phyloP scores from a whole-genome alignment of 2,329 filamentous ascomycete genomes.

The Fusarium irregulare region DNA sequence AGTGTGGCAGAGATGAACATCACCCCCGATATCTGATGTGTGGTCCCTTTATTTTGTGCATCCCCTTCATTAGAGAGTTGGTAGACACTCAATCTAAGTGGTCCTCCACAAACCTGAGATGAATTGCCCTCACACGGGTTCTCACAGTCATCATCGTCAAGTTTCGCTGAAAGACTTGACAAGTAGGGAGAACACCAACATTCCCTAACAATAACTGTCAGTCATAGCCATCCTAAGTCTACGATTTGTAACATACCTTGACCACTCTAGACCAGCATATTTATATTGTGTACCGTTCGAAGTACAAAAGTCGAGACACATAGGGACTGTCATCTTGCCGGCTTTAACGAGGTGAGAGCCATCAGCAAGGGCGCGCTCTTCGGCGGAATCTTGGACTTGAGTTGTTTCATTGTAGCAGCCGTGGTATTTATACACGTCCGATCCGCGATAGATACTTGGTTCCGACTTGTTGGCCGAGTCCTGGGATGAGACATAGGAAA shows the following conservation, averaged over 20 bases:
- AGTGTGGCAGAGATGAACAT: slow-evolving; percentile 8
- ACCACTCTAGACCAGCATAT: slow-evolving; percentile 67
- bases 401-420: slow-evolving; percentile 71
- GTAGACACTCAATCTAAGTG: slow-evolving; percentile 62
- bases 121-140: slow-evolving; percentile 65
- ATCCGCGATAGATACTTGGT: slow-evolving; percentile 51
- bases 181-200: slow-evolving; percentile 69
- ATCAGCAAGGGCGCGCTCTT: slow-evolving; percentile 60
- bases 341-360: slow-evolving; percentile 55
- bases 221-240: not conserved
- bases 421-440: slow-evolving; percentile 59
- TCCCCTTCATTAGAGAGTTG: slow-evolving; percentile 36
- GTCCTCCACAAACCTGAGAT: slow-evolving; percentile 65
- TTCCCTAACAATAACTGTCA: slow-evolving; percentile 55
- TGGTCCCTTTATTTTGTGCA: slow-evolving; percentile 7
- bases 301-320: slow-evolving; percentile 65
- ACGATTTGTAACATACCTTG: slow-evolving; percentile 50
- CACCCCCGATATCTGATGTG: not conserved
- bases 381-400: slow-evolving; percentile 54
- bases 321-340: slow-evolving; percentile 63
- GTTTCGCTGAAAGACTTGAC: slow-evolving; percentile 57
- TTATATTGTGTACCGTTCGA: slow-evolving; percentile 53
- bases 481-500: slow-evolving; percentile 26
- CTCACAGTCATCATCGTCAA: slow-evolving; percentile 62
- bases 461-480: slow-evolving; percentile 20